Conservation (phyloP, 2,329 filamentous ascomycete species). For the Trichoderma brevicompactum region DNA sequence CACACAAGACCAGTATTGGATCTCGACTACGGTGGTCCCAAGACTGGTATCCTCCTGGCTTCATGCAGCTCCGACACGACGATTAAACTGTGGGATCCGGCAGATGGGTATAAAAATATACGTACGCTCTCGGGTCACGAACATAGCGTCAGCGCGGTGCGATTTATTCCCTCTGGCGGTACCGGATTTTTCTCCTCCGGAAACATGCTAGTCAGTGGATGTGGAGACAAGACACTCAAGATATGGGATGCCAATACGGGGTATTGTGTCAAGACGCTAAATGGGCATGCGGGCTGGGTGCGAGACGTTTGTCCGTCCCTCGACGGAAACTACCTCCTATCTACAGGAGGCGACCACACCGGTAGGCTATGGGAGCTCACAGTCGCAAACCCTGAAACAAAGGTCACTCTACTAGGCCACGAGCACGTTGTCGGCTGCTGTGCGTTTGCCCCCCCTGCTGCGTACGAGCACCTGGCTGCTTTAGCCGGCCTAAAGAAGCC, state of each 20-base stretch:
- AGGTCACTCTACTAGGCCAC: slow-evolving; percentile 80
- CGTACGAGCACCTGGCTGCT: slow-evolving; percentile 74
- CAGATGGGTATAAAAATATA: slow-evolving; percentile 93
- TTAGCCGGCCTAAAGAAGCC: slow-evolving; percentile 84
- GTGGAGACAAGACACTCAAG: slow-evolving; percentile 79
- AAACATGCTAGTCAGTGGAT: slow-evolving; percentile 85
- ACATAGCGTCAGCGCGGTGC: slow-evolving; percentile 85
- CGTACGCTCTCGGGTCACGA: slow-evolving; percentile 89
- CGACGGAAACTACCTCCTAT: slow-evolving; percentile 82
- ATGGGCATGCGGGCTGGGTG: slow-evolving; percentile 89
- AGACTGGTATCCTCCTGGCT: slow-evolving; percentile 50
- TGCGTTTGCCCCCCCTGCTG: slow-evolving; percentile 76
- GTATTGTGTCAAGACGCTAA: slow-evolving; percentile 88
- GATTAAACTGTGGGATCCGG: slow-evolving; percentile 93
- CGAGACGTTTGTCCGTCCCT: slow-evolving; percentile 80
- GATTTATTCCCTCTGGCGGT: slow-evolving; percentile 84
- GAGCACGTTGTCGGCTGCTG: slow-evolving; percentile 90
- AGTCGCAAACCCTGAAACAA: slow-evolving; percentile 66
- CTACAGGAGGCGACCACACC: slow-evolving; percentile 80
- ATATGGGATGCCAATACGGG: slow-evolving; percentile 95
- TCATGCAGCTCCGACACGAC: slow-evolving; percentile 88
- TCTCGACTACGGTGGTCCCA: slow-evolving; percentile 85
- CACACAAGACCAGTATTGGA: slow-evolving; percentile 88
- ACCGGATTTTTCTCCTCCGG: slow-evolving; percentile 75
- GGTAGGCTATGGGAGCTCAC: slow-evolving; percentile 84